Evolutionary conservation across 306 rosid species (phyloP), one percentile per base, ranked within the genome.

Genomic region (Castanea crenata): DNA sequence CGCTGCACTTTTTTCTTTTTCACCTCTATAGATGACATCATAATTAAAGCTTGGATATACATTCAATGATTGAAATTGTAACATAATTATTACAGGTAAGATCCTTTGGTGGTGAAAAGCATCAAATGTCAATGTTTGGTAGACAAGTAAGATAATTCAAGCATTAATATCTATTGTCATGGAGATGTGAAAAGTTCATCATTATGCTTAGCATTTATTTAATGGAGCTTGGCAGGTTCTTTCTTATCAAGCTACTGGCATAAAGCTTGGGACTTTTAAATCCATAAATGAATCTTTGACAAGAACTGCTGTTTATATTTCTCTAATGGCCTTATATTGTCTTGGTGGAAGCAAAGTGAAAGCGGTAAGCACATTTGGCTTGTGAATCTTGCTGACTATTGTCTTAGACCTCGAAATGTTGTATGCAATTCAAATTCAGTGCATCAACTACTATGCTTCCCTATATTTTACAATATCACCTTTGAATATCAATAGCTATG

Each of bases 271-370:
- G 65, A 86, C 85, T 81, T 95, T 91, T 76, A 95, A 90, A 83
- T 91, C 99, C 62, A 49, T 90, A 35, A 95, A 95, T 68, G 98
- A 95, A 86, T 92, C 98, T 46, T 77, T 92, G 85, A 95, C 98
- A 69, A 93, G 99, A 82, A 91, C 84, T 76, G 99, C 97, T 77
- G 94, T 95, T 76, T 95, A 90, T 83, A 71, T 95, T 83, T 95
- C 99, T 64, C 83, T 92, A 27, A 64, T 87, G 62, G 89, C 94
- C 63, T 84, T 95, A 35, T 92, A 95, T 82, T 84, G 89, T 82
- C 97, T 95, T 71, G 99, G 99, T 74, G 99, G 99, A 85, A 92
- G 89, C 94, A 95, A 92, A 88, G 99, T 95, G 80, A 95, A 90
- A 87, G 98, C 99, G 85, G 98, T 93, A 85, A 87, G 92, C 61